A percentile compares a stretch with the other conserved stretches of the same genome.
phyloP scores from a whole-genome alignment of 805 yeast genomes.

The Ogataea methanolica region DNA sequence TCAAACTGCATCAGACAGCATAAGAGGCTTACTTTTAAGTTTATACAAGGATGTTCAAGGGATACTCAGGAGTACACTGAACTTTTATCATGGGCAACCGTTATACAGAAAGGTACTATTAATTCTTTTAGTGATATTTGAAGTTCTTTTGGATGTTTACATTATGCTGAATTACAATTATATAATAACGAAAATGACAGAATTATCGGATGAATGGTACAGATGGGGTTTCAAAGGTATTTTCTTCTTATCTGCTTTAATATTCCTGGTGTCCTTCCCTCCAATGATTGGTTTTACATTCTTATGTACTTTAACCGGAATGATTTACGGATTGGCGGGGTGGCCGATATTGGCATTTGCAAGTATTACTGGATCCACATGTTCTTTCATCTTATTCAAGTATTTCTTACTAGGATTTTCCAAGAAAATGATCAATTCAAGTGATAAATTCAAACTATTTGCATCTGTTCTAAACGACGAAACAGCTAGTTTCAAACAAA shows the following conservation, averaged over 20 bases:
- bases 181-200: conserved; percentile 35
- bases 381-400: conserved; percentile 68
- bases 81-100: conserved; percentile 1
- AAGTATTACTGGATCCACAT: conserved; percentile 66
- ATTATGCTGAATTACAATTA: conserved; percentile 33
- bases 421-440: conserved; percentile 49
- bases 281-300: conserved; percentile 83
- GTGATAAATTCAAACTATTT: conserved; percentile 68
- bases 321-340: conserved; percentile 82
- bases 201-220: conserved; percentile 41
- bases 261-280: conserved; percentile 78
- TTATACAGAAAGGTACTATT: conserved; percentile 6
- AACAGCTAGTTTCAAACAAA: conserved; percentile 39
- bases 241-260: conserved; percentile 42
- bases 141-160: conserved; percentile 6
- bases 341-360: conserved; percentile 73
- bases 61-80: not conserved
- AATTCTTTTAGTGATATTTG: conserved; percentile 6
- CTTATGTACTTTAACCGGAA: conserved; percentile 63
- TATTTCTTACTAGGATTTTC: conserved; percentile 56
- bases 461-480: conserved; percentile 64
- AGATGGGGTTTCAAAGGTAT: conserved; percentile 21
- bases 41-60: conserved; percentile 3
- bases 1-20: not conserved
- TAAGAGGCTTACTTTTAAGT: not conserved